phyloP scores from a whole-genome alignment of 2,329 filamentous ascomycete genomes.

The Verticillium nubilum region DNA sequence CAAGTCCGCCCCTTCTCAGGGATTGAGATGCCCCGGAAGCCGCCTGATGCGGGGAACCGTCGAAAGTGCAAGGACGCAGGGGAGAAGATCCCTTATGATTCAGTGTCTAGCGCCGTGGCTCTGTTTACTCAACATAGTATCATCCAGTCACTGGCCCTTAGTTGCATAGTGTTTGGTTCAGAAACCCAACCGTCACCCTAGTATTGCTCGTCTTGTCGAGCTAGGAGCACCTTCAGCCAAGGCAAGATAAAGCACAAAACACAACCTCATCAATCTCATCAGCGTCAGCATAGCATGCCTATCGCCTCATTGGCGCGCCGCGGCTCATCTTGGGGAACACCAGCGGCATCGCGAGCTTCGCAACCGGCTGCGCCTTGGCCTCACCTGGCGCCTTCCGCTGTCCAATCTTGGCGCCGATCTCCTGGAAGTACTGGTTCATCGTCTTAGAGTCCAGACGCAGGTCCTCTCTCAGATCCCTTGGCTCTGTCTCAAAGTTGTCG shows the following conservation, averaged over 20 bases:
- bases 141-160: no score
- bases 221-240: not conserved
- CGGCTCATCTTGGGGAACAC: constrained; percentile 66
- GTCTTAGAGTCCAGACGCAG: constrained; percentile 65
- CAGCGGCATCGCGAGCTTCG: constrained; percentile 70
- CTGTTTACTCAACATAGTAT: no score
- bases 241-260: not conserved
- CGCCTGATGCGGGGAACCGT: no score
- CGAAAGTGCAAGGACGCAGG: no score
- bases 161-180: no score
- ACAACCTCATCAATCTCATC: not conserved
- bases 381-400: constrained; percentile 50
- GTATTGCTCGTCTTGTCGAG: not conserved
- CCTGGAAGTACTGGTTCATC: constrained; percentile 66
- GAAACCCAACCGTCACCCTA: no score
- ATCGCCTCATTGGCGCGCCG: constrained; percentile 16
- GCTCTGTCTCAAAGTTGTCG: constrained; percentile 69
- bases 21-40: no score
- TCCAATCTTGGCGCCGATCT: constrained; percentile 64
- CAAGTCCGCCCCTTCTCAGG: not conserved
- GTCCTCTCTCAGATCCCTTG: constrained; percentile 64
- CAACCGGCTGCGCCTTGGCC: constrained; percentile 51
- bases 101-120: no score
- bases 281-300: not conserved
- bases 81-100: no score